Base-by-base conservation (phyloP, 163 green algal genomes). In the Trebouxia gelatinosa region DNA sequence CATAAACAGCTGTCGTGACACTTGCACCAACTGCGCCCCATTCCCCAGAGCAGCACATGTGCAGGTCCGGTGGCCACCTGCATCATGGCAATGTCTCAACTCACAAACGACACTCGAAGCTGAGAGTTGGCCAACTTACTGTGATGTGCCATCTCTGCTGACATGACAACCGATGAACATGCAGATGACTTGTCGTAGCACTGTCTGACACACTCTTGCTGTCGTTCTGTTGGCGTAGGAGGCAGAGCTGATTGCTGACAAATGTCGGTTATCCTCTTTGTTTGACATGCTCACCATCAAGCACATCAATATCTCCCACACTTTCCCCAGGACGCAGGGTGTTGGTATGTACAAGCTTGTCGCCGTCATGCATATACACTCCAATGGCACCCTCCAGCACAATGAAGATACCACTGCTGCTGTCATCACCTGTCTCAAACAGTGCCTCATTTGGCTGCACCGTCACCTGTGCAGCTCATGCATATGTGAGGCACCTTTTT, bases 281-380 rank as follows among this genome's bases (percentile, higher is more conserved):
- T 19, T 54, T 54, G 43, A 9, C 13, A 54, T 62, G 43, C 68
- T 57, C 77, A 82, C 85, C 88, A 59, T 94, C 91, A 23, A 94
- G 82, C 37, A 94, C 85, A 78, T 96, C 90, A 35, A 94, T 64
- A 80, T 96, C 90, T 5, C 90, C 90, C 39, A 94, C 87, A 31
- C 77, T 90, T 79, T 96, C 89, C 6, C 91, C 90, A n/a, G 86
- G 86, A 54, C 70, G 65, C 26, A 93, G 87, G n/a, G 85, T 92
- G 82, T 92, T 91, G 40, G 85, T 89, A 75, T 89, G 87, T 40
- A 88, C 78, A n/a, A 86, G 84, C 62, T 78, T 64, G 40, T 82
- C 74, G 28, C 78, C 64, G 2, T 81, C 83, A 38, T 46, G 83
- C 82, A 93, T 83, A 82, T 90, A 96, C 38, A 93, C 84, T 17